A percentile compares a stretch with the other conserved stretches of the same genome.
Evolutionary conservation across 106 monocot species (phyloP).

Genomic region (Alisma plantagoaquatica): DNA sequence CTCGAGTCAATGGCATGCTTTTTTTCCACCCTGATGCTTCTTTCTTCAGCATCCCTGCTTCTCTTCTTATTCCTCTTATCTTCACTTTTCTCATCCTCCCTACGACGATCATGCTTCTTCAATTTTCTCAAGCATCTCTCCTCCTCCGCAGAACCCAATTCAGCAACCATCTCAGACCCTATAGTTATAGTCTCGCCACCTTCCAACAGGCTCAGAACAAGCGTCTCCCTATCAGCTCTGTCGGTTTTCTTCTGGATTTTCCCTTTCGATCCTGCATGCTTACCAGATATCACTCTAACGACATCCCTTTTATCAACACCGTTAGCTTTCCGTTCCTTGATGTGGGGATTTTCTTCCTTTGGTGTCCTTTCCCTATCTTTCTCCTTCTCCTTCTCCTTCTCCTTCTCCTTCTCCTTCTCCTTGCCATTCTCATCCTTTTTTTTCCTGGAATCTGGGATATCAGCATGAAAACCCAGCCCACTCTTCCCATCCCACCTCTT

Average conservation of each 20-base stretch:
- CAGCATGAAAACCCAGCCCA: slow-evolving; percentile 56
- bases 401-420: background rate
- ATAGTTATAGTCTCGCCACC: slow-evolving; percentile 21
- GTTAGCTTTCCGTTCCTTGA: background rate
- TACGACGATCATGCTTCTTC: slow-evolving; percentile 12
- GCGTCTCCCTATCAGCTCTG: background rate
- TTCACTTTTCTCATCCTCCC: slow-evolving; percentile 4
- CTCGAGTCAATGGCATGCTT: background rate
- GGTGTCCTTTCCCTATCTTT: background rate
- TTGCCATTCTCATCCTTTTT: slow-evolving; percentile 4
- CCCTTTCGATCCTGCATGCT: slow-evolving; percentile 21
- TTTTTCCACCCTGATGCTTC: background rate
- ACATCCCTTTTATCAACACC: slow-evolving; percentile 3
- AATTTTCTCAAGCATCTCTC: slow-evolving; percentile 22
- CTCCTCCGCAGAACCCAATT: slow-evolving; percentile 30
- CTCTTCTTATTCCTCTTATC: slow-evolving; percentile 7
- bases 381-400: slow-evolving; percentile 9
- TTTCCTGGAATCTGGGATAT: slow-evolving; percentile 12
- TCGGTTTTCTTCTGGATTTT: slow-evolving; percentile 13
- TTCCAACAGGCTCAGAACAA: slow-evolving; percentile 17
- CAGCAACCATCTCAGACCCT: slow-evolving; percentile 17
- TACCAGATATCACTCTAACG: slow-evolving; percentile 28
- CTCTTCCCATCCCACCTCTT: slow-evolving; percentile 43
- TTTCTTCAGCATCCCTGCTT: slow-evolving; percentile 11
- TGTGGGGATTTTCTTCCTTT: background rate